A percentile compares a stretch with the other conserved stretches of the same genome.
Evolutionary conservation across 768 basidiomycete genomes (phyloP).

Genomic region (Boletus sp.): DNA sequence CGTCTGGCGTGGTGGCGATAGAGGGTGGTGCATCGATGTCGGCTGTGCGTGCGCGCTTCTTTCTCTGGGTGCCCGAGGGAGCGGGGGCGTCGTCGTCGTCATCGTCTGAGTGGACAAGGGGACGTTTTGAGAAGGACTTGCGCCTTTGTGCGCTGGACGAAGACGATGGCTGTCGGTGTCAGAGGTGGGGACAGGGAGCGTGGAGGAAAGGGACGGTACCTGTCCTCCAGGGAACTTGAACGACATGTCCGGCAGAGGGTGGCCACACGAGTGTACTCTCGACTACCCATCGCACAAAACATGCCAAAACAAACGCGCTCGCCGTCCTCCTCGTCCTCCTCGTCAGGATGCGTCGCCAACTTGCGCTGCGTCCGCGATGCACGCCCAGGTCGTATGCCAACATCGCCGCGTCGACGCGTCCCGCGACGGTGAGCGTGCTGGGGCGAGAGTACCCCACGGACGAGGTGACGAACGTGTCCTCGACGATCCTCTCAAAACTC

Average conservation of each 20-base stretch:
- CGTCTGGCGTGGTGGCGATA: constrained; percentile 39
- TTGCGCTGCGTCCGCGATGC: constrained; percentile 2
- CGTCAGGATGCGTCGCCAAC: constrained; percentile 17
- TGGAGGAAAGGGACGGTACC: constrained; percentile 7
- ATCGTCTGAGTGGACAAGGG: constrained; percentile 35
- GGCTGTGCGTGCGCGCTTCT: constrained; percentile 26
- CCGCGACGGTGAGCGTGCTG: constrained; percentile 45
- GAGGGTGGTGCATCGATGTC: constrained; percentile 27
- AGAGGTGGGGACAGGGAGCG: constrained; percentile 1
- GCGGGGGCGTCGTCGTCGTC: constrained; percentile 44
- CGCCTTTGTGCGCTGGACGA: constrained; percentile 12
- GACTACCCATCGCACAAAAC: constrained; percentile 2
- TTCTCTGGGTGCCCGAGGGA: constrained; percentile 46
- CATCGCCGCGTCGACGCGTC: constrained; percentile 5
- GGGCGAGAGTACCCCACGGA: constrained; percentile 75
- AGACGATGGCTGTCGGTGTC: constrained; percentile 19
- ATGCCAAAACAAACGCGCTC: constrained; percentile 22
- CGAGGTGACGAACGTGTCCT: constrained; percentile 77
- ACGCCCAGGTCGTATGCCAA: constrained; percentile 14
- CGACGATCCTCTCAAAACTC: constrained; percentile 80
- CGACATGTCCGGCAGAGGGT: constrained; percentile 11
- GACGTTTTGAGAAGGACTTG: constrained; percentile 23
- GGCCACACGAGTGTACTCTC: not conserved
- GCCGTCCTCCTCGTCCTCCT: not conserved
- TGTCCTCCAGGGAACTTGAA: constrained; percentile 10